These are phyloP conservation scores for Rhizophagus prolifer DNA, from an alignment of 192 early-diverging fungal species.

Conservation along the genomic window DNA sequence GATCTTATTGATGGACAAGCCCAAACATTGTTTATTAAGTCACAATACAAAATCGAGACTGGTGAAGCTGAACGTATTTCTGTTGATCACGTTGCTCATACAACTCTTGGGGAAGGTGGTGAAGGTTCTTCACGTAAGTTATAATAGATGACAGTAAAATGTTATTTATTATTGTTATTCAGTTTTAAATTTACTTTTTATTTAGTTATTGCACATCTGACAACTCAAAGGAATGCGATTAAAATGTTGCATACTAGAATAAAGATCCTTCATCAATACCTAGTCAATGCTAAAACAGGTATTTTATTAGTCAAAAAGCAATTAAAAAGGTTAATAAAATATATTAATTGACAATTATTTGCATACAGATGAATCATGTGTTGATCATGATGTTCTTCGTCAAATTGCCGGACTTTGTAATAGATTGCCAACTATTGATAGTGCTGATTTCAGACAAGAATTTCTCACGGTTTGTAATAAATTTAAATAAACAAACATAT, in stretches of 20 bases:
- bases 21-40: constrained; percentile 62
- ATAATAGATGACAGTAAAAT: not conserved
- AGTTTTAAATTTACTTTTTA: constrained; percentile 4
- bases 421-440: constrained; percentile 69
- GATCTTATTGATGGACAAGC: constrained; percentile 60
- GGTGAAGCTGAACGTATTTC: constrained; percentile 87
- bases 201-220: constrained; percentile 67
- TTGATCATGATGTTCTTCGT: constrained; percentile 74
- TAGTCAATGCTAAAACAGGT: constrained; percentile 71
- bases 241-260: constrained; percentile 77
- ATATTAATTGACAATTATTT: not conserved
- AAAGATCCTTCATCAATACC: constrained; percentile 66
- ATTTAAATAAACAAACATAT: not conserved
- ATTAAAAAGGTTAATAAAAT: not conserved
- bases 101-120: constrained; percentile 52
- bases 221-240: constrained; percentile 76
- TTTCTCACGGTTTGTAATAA: constrained; percentile 60
- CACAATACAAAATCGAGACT: constrained; percentile 76
- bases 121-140: constrained; percentile 56
- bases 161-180: not conserved
- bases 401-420: constrained; percentile 73
- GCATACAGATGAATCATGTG: constrained; percentile 38
- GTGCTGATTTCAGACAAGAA: constrained; percentile 67
- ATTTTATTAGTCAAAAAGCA: not conserved
- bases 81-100: constrained; percentile 81